Conservation (phyloP, 345 rosid species). For the Clarkia xantiana region DNA sequence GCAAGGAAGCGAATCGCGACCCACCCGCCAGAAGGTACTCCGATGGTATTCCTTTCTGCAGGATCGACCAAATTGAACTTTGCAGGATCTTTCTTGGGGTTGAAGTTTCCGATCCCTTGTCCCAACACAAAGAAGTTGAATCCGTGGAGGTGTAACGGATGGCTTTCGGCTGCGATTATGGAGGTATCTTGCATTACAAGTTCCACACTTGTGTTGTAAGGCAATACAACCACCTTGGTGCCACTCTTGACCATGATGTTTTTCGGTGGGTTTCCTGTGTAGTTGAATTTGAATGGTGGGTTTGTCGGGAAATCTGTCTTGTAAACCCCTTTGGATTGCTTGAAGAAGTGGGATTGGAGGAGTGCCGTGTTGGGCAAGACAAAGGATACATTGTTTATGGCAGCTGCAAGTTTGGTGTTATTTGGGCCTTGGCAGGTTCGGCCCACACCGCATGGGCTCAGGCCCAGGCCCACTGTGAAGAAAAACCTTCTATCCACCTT, state of each 20-base stretch:
- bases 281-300: conserved; percentile 35
- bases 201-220: conserved; percentile 30
- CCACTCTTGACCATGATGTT: conserved; percentile 22
- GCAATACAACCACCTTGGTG: conserved; percentile 29
- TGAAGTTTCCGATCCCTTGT: conserved; percentile 32
- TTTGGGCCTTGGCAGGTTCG: conserved; percentile 40
- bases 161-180: conserved; percentile 33
- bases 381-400: conserved; percentile 36
- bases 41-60: conserved; percentile 32
- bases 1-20: conserved; percentile 37
- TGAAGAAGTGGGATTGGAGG: conserved; percentile 37
- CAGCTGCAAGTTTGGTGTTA: conserved; percentile 25
- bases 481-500: conserved; percentile 27
- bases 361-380: conserved; percentile 25
- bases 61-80: conserved; percentile 40
- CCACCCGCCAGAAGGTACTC: conserved; percentile 52
- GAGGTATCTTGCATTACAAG: conserved; percentile 41
- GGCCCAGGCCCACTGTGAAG: conserved; percentile 40
- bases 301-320: conserved; percentile 31
- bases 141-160: conserved; percentile 46
- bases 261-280: conserved; percentile 34
- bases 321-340: conserved; percentile 28
- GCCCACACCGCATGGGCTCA: conserved; percentile 21
- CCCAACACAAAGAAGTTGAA: conserved; percentile 40
- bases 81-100: conserved; percentile 27